Evolutionary conservation across 495 filamentous ascomycete species (phyloP).

Genomic region (Delitschia confertaspora): DNA sequence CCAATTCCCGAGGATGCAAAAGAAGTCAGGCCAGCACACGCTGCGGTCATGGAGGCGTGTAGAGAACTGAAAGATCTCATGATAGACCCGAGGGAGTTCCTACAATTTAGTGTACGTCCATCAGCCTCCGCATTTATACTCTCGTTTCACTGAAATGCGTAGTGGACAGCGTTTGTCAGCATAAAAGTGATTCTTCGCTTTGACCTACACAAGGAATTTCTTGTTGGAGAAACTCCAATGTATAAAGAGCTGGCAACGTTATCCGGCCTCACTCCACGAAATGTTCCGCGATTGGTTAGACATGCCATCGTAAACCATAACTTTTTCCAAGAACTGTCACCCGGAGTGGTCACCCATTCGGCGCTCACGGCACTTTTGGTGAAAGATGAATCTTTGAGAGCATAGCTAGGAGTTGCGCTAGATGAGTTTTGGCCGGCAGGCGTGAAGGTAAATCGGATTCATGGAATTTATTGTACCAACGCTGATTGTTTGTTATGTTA

Average conservation of each 20-base stretch:
- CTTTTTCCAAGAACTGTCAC: constrained; percentile 2
- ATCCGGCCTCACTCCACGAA: background rate
- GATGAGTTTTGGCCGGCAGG: constrained; percentile 9
- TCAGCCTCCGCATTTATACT: too few relatives aligned
- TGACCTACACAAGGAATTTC: background rate
- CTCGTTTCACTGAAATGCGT: too few relatives aligned
- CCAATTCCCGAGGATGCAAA: constrained; percentile 1
- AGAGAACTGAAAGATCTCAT: constrained; percentile 1
- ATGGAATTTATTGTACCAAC: too few relatives aligned
- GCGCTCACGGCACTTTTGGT: background rate
- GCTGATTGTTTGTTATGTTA: too few relatives aligned
- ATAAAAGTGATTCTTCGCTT: constrained; percentile 5
- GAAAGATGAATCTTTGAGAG: constrained; percentile 2
- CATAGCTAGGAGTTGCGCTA: background rate
- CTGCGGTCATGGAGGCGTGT: constrained; percentile 5
- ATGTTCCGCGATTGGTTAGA: background rate
- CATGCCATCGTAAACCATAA: constrained; percentile 8
- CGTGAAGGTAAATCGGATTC: too few relatives aligned
- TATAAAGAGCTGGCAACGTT: background rate
- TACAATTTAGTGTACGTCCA: background rate
- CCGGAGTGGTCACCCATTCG: constrained; percentile 2
- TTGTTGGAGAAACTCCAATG: background rate
- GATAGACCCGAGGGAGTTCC: constrained; percentile 3
- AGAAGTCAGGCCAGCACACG: background rate
- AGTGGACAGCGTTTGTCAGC: constrained; percentile 5